Percentiles rank a stretch among this genome's conserved stretches.
phyloP scores from a whole-genome alignment of 2,329 filamentous ascomycete genomes.

The Fusarium keratoplasticum region DNA sequence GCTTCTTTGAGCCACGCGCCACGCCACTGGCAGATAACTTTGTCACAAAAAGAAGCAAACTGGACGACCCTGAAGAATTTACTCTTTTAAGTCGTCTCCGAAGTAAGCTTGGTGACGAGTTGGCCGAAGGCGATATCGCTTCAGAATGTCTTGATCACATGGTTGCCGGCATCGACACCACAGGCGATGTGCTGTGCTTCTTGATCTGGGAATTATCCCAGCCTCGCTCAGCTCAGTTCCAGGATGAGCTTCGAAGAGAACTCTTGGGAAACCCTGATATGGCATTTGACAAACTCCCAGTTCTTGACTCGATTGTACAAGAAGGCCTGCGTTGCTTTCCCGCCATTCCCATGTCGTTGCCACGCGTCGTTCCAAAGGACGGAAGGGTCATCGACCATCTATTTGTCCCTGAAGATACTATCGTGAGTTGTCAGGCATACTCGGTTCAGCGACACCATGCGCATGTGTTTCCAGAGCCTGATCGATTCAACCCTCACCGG shows the following conservation, averaged over 20 bases:
- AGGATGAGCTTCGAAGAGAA: constrained; percentile 65
- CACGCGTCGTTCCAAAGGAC: constrained; percentile 64
- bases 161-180: constrained; percentile 77
- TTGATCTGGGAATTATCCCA: constrained; percentile 76
- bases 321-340: constrained; percentile 71
- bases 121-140: constrained; percentile 63
- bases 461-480: constrained; percentile 80
- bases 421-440: constrained; percentile 70
- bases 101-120: constrained; percentile 58
- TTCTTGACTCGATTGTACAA: constrained; percentile 70
- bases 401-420: constrained; percentile 61
- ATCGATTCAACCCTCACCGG: constrained; percentile 80
- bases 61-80: constrained; percentile 60
- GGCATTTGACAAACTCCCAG: constrained; percentile 62
- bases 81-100: constrained; percentile 68
- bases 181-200: constrained; percentile 74
- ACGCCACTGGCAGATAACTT: constrained; percentile 69
- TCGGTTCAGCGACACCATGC: constrained; percentile 67
- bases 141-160: constrained; percentile 79
- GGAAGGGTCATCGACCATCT: constrained; percentile 66
- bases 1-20: constrained; percentile 63
- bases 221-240: constrained; percentile 61
- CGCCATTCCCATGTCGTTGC: constrained; percentile 72
- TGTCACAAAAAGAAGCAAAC: constrained; percentile 62
- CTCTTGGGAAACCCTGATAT: constrained; percentile 54